Evolutionary conservation across 1,284 basidiomycete species (phyloP).

Genomic region (Puccinia coronata): DNA sequence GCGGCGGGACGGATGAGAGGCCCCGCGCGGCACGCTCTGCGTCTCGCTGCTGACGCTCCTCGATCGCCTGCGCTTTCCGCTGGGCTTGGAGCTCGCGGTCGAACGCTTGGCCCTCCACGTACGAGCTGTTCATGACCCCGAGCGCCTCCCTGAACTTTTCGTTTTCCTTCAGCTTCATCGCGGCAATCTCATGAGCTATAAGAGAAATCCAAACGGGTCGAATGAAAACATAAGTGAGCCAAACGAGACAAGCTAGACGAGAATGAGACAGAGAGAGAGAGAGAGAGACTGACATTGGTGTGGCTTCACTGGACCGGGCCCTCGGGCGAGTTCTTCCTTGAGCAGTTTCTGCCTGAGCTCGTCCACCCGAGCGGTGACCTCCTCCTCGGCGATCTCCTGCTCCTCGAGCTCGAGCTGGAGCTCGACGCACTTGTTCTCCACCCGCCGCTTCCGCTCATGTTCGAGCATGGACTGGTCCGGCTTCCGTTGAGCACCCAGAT

Average conservation of each 20-base stretch:
- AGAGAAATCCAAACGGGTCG: slow-evolving; percentile 62
- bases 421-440: slow-evolving; percentile 91
- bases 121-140: slow-evolving; percentile 75
- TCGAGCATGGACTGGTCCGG: slow-evolving; percentile 94
- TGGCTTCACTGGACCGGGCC: slow-evolving; percentile 16
- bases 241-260: no score
- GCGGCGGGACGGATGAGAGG: background rate
- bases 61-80: slow-evolving; percentile 30
- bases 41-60: slow-evolving; percentile 31
- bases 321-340: slow-evolving; percentile 9
- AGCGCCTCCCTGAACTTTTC: slow-evolving; percentile 79
- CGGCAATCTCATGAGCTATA: slow-evolving; percentile 79
- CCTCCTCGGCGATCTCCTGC: slow-evolving; percentile 72
- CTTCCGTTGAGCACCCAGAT: slow-evolving; percentile 73
- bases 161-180: slow-evolving; percentile 81
- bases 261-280: no score
- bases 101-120: slow-evolving; percentile 73
- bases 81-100: slow-evolving; percentile 55
- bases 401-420: slow-evolving; percentile 87
- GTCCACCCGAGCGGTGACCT: slow-evolving; percentile 76
- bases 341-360: slow-evolving; percentile 74
- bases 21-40: slow-evolving; percentile 10
- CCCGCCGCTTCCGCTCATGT: slow-evolving; percentile 87
- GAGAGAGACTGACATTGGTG: slow-evolving; percentile 31
- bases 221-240: slow-evolving; percentile 52